phyloP scores from a whole-genome alignment of 495 filamentous ascomycete genomes.

The Parmelia sp. region DNA sequence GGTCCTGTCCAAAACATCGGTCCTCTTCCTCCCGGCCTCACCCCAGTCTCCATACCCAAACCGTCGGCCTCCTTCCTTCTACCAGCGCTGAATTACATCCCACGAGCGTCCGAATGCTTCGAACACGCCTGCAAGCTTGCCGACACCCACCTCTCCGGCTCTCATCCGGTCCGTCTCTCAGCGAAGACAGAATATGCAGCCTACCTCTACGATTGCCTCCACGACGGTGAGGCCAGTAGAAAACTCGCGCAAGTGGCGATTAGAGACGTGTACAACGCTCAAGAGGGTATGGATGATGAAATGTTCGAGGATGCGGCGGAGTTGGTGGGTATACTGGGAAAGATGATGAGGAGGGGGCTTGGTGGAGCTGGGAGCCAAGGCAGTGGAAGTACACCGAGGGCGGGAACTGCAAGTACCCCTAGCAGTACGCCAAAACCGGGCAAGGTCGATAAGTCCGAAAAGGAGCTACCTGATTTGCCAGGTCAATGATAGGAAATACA shows the following conservation, averaged over 20 bases:
- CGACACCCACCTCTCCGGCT: slow-evolving; percentile 68
- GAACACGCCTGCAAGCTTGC: slow-evolving; percentile 68
- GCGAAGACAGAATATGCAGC: slow-evolving; percentile 92
- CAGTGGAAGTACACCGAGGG: slow-evolving; percentile 18
- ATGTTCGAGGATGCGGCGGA: slow-evolving; percentile 75
- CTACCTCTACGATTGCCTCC: slow-evolving; percentile 88
- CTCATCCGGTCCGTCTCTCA: slow-evolving; percentile 81
- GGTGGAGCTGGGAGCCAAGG: slow-evolving; percentile 14
- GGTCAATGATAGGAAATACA: not conserved
- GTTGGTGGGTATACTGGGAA: slow-evolving; percentile 64
- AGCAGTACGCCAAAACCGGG: slow-evolving; percentile 17
- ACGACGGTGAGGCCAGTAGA: slow-evolving; percentile 68
- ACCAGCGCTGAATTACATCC: slow-evolving; percentile 74
- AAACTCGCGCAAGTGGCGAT: slow-evolving; percentile 76
- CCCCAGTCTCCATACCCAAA: slow-evolving; percentile 44
- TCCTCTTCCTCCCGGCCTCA: slow-evolving; percentile 38
- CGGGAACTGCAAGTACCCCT: slow-evolving; percentile 8
- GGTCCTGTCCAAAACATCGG: slow-evolving; percentile 30
- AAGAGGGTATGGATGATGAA: slow-evolving; percentile 88
- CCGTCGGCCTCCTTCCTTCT: slow-evolving; percentile 63
- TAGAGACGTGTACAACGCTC: slow-evolving; percentile 81
- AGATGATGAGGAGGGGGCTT: slow-evolving; percentile 66
- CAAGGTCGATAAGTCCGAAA: slow-evolving; percentile 6
- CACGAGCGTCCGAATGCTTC: slow-evolving; percentile 74
- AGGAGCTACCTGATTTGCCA: not conserved